Evolutionary conservation across 345 rosid species (phyloP), one percentile per base, ranked within the genome.

Genomic region (Aurinia saxatilis): DNA sequence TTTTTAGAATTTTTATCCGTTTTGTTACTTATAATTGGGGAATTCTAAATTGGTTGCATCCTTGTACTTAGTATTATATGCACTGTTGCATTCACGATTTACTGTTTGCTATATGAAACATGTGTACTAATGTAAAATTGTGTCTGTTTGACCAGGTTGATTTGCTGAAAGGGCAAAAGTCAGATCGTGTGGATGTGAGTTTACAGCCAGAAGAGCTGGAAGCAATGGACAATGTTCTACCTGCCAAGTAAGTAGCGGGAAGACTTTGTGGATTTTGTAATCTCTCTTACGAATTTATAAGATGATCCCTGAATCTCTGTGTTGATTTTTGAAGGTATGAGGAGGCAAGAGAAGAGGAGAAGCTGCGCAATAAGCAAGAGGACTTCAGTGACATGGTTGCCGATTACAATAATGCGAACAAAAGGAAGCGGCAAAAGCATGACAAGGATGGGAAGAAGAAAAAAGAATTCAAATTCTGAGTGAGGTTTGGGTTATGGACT

Each of bases 311-410:
- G n/a, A n/a, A n/a, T n/a, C n/a, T 21, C 7, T n/a, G 8, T 14
- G 40, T 18, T 38, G 53, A 21, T 59, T 46, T 50, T 50, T 15
- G 31, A 71, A 93, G 99, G 80, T 95, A 90, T 5, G 97, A 88
- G 82, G 99, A 90, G 78, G 99, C 99, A 17, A 80, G 99, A 61
- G 97, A 95, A 66, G 97, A 90, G 73, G 99, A 88, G 81, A 95
- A 95, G 66, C 48, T 75, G 36, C 95, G 95, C 17, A 95, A 84
- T 77, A 93, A 90, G 67, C 86, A 80, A n/a, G 96, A 84, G 72
- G 96, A 95, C 60, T 90, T 95, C 76, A 90, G 97, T 67, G 97
- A 95, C 73, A 95, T 95, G 99, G 99, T 95, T 34, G 90, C 95
- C 1, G 97, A 95, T 2, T 68, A 79, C 91, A 93, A 97, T 27